Conservation (phyloP, 805 yeast species). For the Brettanomyces naardenensis region DNA sequence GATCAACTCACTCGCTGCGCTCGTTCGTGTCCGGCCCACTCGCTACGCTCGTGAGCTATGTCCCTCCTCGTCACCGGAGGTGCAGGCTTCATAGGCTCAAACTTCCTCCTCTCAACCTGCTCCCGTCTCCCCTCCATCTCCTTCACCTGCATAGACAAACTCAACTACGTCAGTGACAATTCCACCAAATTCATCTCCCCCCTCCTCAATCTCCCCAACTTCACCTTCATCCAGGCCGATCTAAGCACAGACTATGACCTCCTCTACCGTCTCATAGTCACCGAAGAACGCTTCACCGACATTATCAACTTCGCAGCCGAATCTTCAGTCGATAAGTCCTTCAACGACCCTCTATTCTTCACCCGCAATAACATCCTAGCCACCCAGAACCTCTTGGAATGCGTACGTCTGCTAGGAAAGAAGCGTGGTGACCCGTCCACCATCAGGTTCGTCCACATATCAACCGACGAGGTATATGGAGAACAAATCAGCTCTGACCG, state of each 20-base stretch:
- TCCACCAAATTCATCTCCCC: constrained; percentile 1
- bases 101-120: not conserved
- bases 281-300: not conserved
- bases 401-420: not conserved
- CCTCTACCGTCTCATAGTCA: not conserved
- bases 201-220: not conserved
- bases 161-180: constrained; percentile 2
- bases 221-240: constrained; percentile 1
- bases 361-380: not conserved
- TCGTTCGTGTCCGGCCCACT: too few relatives aligned
- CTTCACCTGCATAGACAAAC: constrained; percentile 2
- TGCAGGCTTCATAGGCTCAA: constrained; percentile 3
- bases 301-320: constrained; percentile 2
- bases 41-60: too few relatives aligned
- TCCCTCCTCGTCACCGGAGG: constrained; percentile 3
- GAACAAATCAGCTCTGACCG: not conserved
- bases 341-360: constrained; percentile 2
- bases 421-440: not conserved
- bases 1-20: too few relatives aligned
- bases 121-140: not conserved
- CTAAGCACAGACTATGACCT: not conserved
- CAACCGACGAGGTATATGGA: constrained; percentile 3
- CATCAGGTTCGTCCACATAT: not conserved
- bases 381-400: constrained; percentile 1
- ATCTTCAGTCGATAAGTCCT: constrained; percentile 2